A percentile compares a stretch with the other conserved stretches of the same genome.
These are phyloP conservation scores for Aegilops longissima DNA, from an alignment of 176 grass and related monocot genomes.

Conservation along the genomic window DNA sequence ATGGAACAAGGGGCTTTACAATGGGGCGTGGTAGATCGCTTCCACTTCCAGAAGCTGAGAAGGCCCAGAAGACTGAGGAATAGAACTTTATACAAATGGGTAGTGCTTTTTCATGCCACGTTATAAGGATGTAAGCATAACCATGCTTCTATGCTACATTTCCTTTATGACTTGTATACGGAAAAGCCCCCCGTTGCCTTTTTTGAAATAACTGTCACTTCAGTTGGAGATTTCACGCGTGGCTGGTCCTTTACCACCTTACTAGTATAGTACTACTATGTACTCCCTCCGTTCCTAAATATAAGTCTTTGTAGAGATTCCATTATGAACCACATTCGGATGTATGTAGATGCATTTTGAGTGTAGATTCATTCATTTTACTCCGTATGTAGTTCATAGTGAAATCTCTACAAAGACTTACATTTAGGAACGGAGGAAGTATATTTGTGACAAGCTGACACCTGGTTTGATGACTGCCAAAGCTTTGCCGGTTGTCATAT, in stretches of 20 bases:
- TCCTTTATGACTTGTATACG: not conserved
- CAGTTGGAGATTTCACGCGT: not conserved
- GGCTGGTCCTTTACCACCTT: not conserved
- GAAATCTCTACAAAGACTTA: too few species aligned
- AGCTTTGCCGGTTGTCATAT: not conserved
- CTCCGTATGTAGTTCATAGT: too few species aligned
- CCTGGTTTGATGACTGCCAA: not conserved
- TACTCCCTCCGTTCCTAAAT: not conserved
- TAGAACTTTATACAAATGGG: constrained; percentile 8
- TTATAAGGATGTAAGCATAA: constrained; percentile 1
- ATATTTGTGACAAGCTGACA: not conserved
- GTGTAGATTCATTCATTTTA: too few species aligned
- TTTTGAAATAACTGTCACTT: not conserved
- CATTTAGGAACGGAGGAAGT: too few species aligned
- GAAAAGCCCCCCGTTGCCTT: not conserved
- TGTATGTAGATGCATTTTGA: too few species aligned
- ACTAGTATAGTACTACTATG: not conserved
- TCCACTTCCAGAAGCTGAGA: constrained; percentile 13
- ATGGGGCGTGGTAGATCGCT: constrained; percentile 70
- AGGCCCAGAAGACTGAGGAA: constrained; percentile 22
- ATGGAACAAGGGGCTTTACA: constrained; percentile 81
- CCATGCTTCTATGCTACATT: not conserved
- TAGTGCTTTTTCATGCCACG: too few species aligned
- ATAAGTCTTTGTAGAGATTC: too few species aligned
- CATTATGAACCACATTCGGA: too few species aligned